Percentiles rank a stretch among this genome's conserved stretches.
Conservation (phyloP, 140 eudicot species). For the Flaveria floridana region DNA sequence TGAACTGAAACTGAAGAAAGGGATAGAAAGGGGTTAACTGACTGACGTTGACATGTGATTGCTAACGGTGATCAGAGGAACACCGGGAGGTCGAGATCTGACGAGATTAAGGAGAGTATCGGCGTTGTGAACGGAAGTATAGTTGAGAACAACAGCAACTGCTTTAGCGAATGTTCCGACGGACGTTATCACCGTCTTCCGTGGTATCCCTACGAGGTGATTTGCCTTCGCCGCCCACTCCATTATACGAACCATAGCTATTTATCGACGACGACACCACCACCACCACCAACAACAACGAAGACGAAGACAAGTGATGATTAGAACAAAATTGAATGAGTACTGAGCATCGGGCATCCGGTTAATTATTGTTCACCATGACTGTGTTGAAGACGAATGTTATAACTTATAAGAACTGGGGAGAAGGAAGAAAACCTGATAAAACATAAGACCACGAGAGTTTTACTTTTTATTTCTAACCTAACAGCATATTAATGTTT, state of each 20-base stretch:
- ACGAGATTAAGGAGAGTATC: constrained; percentile 73
- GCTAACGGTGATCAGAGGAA: constrained; percentile 93
- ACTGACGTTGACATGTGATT: constrained; percentile 99
- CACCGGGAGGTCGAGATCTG: constrained; percentile 70
- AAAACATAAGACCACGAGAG: not conserved
- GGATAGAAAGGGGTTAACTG: constrained; percentile 13
- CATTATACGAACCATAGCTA: constrained; percentile 46
- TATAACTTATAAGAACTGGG: not conserved
- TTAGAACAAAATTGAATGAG: not conserved
- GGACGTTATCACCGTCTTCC: constrained; percentile 55
- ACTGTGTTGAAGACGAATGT: not conserved
- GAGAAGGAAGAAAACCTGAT: not conserved
- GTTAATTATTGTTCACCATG: not conserved
- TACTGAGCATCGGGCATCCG: not conserved
- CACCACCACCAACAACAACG: not conserved
- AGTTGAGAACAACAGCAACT: constrained; percentile 64
- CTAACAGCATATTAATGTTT: too few species aligned
- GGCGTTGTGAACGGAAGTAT: constrained; percentile 66
- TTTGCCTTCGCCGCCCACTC: constrained; percentile 73
- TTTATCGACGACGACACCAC: not conserved
- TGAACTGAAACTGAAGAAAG: constrained; percentile 8
- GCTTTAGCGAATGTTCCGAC: constrained; percentile 75
- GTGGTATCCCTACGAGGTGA: constrained; percentile 73
- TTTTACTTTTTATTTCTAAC: too few species aligned
- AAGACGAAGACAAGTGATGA: not conserved